Conservation (phyloP, 2,329 filamentous ascomycete genomes). For the Periconia digitata region DNA sequence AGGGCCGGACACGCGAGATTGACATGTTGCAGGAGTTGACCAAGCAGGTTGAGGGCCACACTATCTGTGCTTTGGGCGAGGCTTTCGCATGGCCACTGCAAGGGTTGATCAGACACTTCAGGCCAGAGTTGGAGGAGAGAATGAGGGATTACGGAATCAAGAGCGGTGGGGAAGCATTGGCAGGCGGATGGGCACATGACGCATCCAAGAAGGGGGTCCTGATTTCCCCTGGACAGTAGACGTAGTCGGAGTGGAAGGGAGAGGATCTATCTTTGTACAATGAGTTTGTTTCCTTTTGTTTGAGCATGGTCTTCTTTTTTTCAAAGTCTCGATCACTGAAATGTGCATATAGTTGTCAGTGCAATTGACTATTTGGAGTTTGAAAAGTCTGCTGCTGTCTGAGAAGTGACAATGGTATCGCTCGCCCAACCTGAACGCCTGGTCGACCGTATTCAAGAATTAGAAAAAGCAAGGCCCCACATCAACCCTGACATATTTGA, state of each 20-base stretch:
- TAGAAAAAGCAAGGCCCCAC: not conserved
- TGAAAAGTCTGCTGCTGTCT: not conserved
- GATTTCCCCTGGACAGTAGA: slow-evolving; percentile 84
- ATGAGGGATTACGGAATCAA: slow-evolving; percentile 78
- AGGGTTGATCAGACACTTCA: slow-evolving; percentile 96
- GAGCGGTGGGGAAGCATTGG: slow-evolving; percentile 72
- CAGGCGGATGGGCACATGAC: slow-evolving; percentile 84
- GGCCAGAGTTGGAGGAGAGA: slow-evolving; percentile 89
- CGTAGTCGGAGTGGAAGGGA: not conserved
- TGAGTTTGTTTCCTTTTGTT: slow-evolving; percentile 33
- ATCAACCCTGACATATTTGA: slow-evolving; percentile 60
- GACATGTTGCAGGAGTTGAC: slow-evolving; percentile 99
- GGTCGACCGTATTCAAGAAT: not conserved
- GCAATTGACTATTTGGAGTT: slow-evolving; percentile 15
- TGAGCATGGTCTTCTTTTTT: slow-evolving; percentile 13
- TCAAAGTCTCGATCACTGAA: slow-evolving; percentile 24
- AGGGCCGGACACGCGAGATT: slow-evolving; percentile 87
- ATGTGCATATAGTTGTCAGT: slow-evolving; percentile 41
- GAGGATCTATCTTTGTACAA: slow-evolving; percentile 27
- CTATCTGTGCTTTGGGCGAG: slow-evolving; percentile 96
- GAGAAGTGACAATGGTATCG: slow-evolving; percentile 3
- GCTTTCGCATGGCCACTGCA: slow-evolving; percentile 99
- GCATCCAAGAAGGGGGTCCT: slow-evolving; percentile 77
- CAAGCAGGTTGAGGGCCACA: slow-evolving; percentile 99
- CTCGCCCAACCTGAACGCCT: not conserved